Evolutionary conservation across 495 filamentous ascomycete species (phyloP).

Genomic region (Lindgomyces ingoldianus): DNA sequence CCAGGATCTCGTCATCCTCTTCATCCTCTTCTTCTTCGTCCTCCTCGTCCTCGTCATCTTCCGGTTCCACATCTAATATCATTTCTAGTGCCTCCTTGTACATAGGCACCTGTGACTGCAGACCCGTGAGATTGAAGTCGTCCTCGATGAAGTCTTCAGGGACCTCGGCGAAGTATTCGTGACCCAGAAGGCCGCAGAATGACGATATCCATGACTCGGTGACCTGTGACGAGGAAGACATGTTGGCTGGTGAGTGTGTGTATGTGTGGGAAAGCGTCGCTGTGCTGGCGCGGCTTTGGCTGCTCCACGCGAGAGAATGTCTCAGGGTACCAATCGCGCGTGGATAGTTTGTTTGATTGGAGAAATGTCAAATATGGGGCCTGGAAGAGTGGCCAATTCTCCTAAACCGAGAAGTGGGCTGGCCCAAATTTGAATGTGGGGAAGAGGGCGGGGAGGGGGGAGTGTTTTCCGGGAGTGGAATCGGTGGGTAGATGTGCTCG

Average conservation of each 20-base stretch:
- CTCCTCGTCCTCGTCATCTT: slow-evolving; percentile 82
- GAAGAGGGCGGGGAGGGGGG: background rate
- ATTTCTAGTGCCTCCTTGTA: slow-evolving; percentile 97
- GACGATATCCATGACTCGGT: slow-evolving; percentile 97
- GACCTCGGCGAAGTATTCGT: slow-evolving; percentile 98
- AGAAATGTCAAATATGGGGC: background rate
- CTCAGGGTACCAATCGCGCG: background rate
- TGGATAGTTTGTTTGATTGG: background rate
- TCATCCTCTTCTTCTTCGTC: slow-evolving; percentile 74
- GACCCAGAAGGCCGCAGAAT: slow-evolving; percentile 91
- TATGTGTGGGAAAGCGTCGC: background rate
- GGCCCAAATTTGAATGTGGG: slow-evolving; percentile 19
- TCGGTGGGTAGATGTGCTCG: background rate
- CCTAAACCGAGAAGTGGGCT: background rate
- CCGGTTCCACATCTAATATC: slow-evolving; percentile 97
- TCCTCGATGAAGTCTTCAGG: slow-evolving; percentile 99
- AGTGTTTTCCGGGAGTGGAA: background rate
- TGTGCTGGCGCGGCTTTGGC: slow-evolving; percentile 13
- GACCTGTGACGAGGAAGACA: slow-evolving; percentile 73
- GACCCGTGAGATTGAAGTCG: slow-evolving; percentile 96
- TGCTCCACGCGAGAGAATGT: slow-evolving; percentile 3
- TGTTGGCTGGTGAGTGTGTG: slow-evolving; percentile 18
- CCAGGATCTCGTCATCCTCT: slow-evolving; percentile 56
- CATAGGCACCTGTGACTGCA: slow-evolving; percentile 95
- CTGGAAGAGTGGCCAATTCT: background rate